phyloP scores from a whole-genome alignment of 768 basidiomycete species.

The Mycena chlorophos region DNA sequence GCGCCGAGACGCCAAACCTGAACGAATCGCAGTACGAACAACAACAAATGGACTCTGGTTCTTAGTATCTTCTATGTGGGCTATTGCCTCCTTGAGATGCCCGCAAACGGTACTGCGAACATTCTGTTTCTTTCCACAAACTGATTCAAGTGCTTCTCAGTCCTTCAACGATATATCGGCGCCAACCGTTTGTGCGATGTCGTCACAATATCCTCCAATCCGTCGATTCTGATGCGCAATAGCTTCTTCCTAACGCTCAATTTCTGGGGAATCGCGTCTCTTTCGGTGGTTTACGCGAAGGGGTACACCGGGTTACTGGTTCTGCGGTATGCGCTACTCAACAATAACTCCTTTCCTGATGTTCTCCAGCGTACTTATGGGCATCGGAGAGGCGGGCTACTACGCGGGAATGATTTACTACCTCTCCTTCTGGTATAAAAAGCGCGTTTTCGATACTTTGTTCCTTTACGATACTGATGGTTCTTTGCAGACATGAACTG shows the following conservation, averaged over 20 bases:
- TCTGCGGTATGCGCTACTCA: conserved; percentile 38
- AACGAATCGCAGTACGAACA: conserved; percentile 31
- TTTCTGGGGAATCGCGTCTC: conserved; percentile 54
- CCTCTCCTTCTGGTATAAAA: conserved; percentile 56
- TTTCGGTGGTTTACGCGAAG: conserved; percentile 56
- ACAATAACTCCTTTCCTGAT: not conserved
- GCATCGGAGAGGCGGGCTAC: conserved; percentile 62
- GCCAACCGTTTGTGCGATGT: conserved; percentile 52
- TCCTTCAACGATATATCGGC: conserved; percentile 56
- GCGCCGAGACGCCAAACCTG: not conserved
- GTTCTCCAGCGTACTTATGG: conserved; percentile 48
- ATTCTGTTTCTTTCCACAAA: not conserved
- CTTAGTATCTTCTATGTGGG: conserved; percentile 62
- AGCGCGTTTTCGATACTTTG: not conserved
- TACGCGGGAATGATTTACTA: conserved; percentile 64
- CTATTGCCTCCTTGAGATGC: conserved; percentile 60
- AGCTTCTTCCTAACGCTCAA: conserved; percentile 57
- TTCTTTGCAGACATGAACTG: conserved; percentile 42
- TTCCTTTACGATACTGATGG: not conserved
- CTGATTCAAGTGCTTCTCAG: conserved; percentile 30
- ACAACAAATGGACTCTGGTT: conserved; percentile 57
- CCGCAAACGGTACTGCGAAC: conserved; percentile 47
- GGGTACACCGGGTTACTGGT: conserved; percentile 51
- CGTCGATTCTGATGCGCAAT: not conserved
- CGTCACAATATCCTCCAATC: not conserved